Evolutionary conservation across 2,329 filamentous ascomycete genomes (phyloP).

Genomic region (Chaetomium olivaceum): DNA sequence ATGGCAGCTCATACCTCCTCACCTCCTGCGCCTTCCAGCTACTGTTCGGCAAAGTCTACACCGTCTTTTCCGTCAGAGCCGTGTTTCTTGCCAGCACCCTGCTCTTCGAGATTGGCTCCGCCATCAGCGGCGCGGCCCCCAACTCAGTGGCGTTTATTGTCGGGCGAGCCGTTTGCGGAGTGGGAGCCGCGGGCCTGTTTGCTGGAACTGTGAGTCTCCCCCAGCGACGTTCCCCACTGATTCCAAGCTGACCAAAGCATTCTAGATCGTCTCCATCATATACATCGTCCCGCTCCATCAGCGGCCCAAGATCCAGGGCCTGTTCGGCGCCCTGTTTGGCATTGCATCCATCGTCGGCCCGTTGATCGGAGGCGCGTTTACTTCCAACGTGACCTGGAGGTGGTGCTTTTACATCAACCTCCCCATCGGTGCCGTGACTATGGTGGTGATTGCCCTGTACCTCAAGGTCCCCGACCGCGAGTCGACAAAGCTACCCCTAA

Average conservation of each 20-base stretch:
- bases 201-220: slow-evolving; percentile 30
- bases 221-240: neutral
- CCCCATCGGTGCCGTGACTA: slow-evolving; percentile 42
- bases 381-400: slow-evolving; percentile 41
- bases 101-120: slow-evolving; percentile 39
- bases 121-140: slow-evolving; percentile 40
- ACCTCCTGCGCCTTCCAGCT: slow-evolving; percentile 39
- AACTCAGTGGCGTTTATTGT: slow-evolving; percentile 39
- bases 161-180: slow-evolving; percentile 41
- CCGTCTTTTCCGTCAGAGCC: slow-evolving; percentile 38
- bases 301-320: slow-evolving; percentile 38
- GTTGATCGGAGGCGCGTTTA: slow-evolving; percentile 41
- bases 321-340: slow-evolving; percentile 40
- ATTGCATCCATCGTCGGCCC: slow-evolving; percentile 41
- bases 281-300: slow-evolving; percentile 37
- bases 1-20: slow-evolving; percentile 26
- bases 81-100: slow-evolving; percentile 31
- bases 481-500: slow-evolving; percentile 21
- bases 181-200: slow-evolving; percentile 39
- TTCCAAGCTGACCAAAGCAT: neutral
- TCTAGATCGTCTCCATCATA: slow-evolving; percentile 36
- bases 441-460: slow-evolving; percentile 29
- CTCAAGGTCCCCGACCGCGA: slow-evolving; percentile 29
- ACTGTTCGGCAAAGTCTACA: slow-evolving; percentile 40
- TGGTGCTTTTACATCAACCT: slow-evolving; percentile 49